Base-by-base conservation (phyloP, 345 rosid species). In the Firmiana major region DNA sequence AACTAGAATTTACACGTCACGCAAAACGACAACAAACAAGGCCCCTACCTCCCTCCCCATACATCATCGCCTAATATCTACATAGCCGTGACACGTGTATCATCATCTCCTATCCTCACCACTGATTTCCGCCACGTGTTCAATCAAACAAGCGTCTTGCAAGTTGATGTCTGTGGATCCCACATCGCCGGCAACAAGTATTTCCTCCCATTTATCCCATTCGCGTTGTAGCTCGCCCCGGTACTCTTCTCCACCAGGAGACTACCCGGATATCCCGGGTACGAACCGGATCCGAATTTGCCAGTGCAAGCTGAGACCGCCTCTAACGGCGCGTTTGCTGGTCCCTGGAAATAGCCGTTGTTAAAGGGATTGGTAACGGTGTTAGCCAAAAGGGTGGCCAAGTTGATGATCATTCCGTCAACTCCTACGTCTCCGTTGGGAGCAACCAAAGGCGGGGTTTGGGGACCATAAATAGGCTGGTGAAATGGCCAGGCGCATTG, bases 401-500 rank as follows among this genome's bases (percentile, higher is more conserved):
- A 54, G 82, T 88, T 93, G 1, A 95, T 95, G 58, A 95, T 84
- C 97, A 95, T 93, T 1, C 99, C 98, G 74, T 94, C 98, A 10
- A 89, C 86, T 11, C 98, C 98, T 0, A 91, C 98, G 86, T 95
- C 98, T 8, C 98, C 97, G 83, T 88, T 95, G 9, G 99, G 99
- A 0, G 98, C 84, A 0, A 89, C 84, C 28, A 94, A 60, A 34
- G 98, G 98, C 28, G 98, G 96, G 0, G 93, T 82, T 78, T 93
- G 98, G 0, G 97, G 97, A 26, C 98, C 98, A 79, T 94, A 90
- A 1, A 93, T 75, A 6, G 98, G 98, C 87, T 91, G 98, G 77
- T 94, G 98, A 53, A 94, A 94, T 13, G 98, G 98, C 98, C 98
- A 91, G 11, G 97, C 97, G 72, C 98, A 95, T 81, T 91, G 88